Conservation (phyloP, 352 stramenopile species). For the Globisporangium spinosum region DNA sequence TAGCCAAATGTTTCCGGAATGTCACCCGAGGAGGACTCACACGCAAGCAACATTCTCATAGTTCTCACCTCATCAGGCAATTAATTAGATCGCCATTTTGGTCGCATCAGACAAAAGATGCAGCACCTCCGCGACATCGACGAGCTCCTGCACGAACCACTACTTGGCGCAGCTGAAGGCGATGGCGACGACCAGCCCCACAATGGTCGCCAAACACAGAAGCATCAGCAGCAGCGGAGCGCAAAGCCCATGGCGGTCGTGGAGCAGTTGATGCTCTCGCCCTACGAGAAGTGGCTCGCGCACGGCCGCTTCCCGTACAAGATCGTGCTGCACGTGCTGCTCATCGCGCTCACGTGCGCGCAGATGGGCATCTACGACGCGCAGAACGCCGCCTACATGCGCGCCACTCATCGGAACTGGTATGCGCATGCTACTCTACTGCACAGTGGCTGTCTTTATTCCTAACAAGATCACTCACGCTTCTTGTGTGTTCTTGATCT, state of each 20-base stretch:
- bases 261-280: constrained; percentile 68
- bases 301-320: constrained; percentile 85
- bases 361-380: constrained; percentile 78
- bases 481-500: neutral
- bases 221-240: neutral
- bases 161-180: constrained; percentile 16
- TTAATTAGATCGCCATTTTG: neutral
- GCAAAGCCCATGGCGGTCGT: constrained; percentile 34
- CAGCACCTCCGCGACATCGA: neutral
- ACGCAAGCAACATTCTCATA: neutral
- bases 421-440: constrained; percentile 14
- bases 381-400: constrained; percentile 84
- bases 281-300: constrained; percentile 71
- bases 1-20: neutral
- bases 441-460: no score
- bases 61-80: neutral
- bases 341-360: constrained; percentile 64
- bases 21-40: neutral
- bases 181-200: neutral
- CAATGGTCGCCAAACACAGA: neutral
- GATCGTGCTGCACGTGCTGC: constrained; percentile 66
- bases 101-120: neutral
- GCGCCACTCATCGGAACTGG: constrained; percentile 81
- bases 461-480: neutral
- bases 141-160: constrained; percentile 5